Evolutionary conservation across 2,329 filamentous ascomycete species (phyloP).

Genomic region (Ambrosiella cleistominuta): DNA sequence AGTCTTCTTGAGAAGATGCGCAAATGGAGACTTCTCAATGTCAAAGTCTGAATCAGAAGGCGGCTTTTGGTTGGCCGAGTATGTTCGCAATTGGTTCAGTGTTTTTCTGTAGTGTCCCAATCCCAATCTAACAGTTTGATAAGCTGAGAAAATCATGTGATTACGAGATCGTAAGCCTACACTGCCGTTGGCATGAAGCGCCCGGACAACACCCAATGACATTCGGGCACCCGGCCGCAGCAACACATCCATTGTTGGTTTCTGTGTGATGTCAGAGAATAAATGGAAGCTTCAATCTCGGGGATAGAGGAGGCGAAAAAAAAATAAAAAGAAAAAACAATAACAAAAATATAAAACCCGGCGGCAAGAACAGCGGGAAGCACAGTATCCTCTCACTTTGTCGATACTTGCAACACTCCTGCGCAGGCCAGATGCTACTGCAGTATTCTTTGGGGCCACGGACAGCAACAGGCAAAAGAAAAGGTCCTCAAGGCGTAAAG

Average conservation of each 20-base stretch:
- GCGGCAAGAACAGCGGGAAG: not conserved
- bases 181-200: conserved; percentile 4
- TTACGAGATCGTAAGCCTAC: not conserved
- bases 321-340: not conserved
- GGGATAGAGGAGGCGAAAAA: not conserved
- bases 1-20: conserved; percentile 9
- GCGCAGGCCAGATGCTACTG: not conserved
- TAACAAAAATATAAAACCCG: not conserved
- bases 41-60: conserved; percentile 2
- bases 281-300: not conserved
- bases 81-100: conserved; percentile 1
- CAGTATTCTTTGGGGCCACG: not conserved
- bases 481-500: not conserved
- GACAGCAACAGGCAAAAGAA: not conserved
- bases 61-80: conserved; percentile 5
- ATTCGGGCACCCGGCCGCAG: conserved; percentile 10
- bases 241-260: conserved; percentile 7
- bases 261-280: not conserved
- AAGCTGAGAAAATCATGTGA: not conserved
- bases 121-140: not conserved
- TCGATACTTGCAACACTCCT: not conserved
- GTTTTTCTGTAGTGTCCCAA: not conserved
- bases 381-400: not conserved
- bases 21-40: conserved; percentile 11
- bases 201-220: conserved; percentile 7